Evolutionary conservation across 352 stramenopile genomes (phyloP), one percentile per base, ranked within the genome.

Genomic region (Pythium grandisporangium): DNA sequence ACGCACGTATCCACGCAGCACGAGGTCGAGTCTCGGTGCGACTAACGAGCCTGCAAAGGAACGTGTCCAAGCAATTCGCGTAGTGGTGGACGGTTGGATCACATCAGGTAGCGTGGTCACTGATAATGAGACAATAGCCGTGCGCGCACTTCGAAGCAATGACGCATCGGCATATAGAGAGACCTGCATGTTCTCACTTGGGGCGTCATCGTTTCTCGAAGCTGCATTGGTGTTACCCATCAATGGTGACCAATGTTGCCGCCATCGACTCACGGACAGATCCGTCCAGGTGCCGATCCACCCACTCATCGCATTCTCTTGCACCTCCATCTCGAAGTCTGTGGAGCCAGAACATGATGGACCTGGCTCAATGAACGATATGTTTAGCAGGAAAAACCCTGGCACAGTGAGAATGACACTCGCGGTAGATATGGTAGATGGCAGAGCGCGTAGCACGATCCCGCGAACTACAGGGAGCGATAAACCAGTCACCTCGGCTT

Each of bases 211-310:
- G n/a, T 38, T 8, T 32, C 14, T 14, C 14, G 27, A 32, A 14
- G 14, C 27, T 14, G 14, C 27, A 32, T 14, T 32, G 27, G 27
- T 32, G 27, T 32, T 6, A 14, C 29, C 13, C 5, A 22, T 8
- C 11, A 29, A 14, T 10, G 38, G 16, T 5, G 53, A 57, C 66
- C 66, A 76, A 17, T 63, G 47, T 0, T 39, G 47, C 10, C 45
- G 53, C 29, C 70, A 47, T 16, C 66, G 49, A 4, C 23, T 42
- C 6, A 63, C 44, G n/a, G 60, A 62, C 6, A 66, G 58, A 23
- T 65, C 17, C 36, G 63, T 47, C 68, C 68, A 84, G 2, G 51
- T 16, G 22, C 73, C 64, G 29, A 76, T 53, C 71, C 68, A 84
- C 0, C 68, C 71, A 38, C 61, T 71, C 14, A 81, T 43, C 19